These are phyloP conservation scores for Tylopilus sp. DNA, from an alignment of 1,284 basidiomycete species.

Conservation along the genomic window DNA sequence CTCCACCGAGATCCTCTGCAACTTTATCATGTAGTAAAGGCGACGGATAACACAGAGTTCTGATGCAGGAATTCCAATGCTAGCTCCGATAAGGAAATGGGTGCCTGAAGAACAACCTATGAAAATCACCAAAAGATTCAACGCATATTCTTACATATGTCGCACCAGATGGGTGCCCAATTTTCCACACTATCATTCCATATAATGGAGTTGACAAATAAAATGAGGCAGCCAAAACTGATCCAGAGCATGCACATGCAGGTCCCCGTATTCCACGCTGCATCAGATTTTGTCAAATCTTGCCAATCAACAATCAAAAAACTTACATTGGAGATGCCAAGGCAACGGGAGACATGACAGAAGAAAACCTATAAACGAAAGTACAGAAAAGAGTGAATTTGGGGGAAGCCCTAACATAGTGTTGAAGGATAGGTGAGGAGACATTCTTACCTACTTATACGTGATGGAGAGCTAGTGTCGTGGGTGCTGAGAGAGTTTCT, in stretches of 20 bases:
- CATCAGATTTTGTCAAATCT: background rate
- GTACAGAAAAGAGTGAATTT: constrained; percentile 27
- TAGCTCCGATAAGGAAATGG: constrained; percentile 37
- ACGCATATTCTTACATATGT: constrained; percentile 66
- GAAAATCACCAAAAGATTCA: background rate
- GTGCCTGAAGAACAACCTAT: constrained; percentile 9
- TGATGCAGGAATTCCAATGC: constrained; percentile 53
- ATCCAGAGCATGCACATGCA: constrained; percentile 75
- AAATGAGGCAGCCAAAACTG: constrained; percentile 62
- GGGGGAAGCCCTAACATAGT: constrained; percentile 6
- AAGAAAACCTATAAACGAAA: constrained; percentile 61
- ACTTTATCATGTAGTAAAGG: constrained; percentile 34
- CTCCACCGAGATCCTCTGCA: constrained; percentile 1
- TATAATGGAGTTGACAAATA: constrained; percentile 71
- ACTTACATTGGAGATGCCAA: constrained; percentile 63
- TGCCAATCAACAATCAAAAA: background rate
- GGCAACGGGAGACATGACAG: constrained; percentile 63
- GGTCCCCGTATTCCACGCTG: constrained; percentile 66
- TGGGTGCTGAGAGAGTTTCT: too few relatives aligned
- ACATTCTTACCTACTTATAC: too few relatives aligned
- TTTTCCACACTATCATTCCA: constrained; percentile 73
- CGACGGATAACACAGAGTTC: constrained; percentile 58
- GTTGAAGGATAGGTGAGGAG: background rate
- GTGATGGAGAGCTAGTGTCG: too few relatives aligned
- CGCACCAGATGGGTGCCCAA: constrained; percentile 76